These are phyloP conservation scores for Punica granatum DNA, from an alignment of 345 rosid species.

Conservation along the genomic window DNA sequence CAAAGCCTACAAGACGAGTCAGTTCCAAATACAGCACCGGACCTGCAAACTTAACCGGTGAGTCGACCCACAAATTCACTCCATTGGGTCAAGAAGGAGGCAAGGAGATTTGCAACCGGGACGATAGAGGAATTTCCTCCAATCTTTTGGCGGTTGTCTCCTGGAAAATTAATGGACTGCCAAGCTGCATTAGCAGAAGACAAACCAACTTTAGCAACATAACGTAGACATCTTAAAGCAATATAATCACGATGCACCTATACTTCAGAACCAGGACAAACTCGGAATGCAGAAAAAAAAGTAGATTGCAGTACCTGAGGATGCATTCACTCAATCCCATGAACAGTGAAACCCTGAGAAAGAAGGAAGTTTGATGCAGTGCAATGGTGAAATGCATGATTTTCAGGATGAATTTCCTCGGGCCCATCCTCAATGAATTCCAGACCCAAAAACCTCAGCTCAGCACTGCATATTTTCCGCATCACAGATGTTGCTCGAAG, in stretches of 20 bases:
- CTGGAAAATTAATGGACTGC: background rate
- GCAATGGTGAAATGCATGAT: background rate
- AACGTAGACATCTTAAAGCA: background rate
- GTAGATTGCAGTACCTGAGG: slow-evolving; percentile 21
- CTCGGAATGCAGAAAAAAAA: background rate
- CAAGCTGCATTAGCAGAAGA: background rate
- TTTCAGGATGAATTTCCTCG: background rate
- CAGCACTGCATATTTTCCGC: slow-evolving; percentile 1
- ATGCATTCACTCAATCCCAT: slow-evolving; percentile 9
- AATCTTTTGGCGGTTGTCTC: background rate
- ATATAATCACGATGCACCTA: background rate
- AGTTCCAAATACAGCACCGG: background rate
- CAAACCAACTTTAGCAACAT: background rate
- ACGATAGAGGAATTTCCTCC: background rate
- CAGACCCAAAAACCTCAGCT: background rate
- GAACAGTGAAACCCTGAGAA: background rate
- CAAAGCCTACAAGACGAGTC: background rate
- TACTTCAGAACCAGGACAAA: background rate
- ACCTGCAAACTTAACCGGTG: background rate
- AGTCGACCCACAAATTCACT: background rate
- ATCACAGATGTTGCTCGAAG: background rate
- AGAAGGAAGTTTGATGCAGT: background rate
- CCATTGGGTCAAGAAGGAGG: background rate
- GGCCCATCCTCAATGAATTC: background rate
- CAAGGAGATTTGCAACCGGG: background rate